Evolutionary conservation across 2,329 filamentous ascomycete species (phyloP).

Genomic region (Cladosporium colombiae): DNA sequence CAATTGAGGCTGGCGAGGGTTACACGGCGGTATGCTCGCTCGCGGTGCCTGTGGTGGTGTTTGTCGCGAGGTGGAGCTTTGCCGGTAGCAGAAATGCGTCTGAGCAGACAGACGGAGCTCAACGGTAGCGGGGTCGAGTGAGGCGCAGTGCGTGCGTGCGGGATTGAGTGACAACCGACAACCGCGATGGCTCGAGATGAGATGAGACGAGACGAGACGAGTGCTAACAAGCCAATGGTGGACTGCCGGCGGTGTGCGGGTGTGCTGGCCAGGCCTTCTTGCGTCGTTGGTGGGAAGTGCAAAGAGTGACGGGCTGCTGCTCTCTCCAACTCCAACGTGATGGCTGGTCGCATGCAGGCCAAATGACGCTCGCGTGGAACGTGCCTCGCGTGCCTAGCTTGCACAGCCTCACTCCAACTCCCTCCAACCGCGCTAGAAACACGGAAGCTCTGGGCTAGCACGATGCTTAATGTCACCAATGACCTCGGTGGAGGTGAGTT

Average conservation of each 20-base stretch:
- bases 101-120: constrained; percentile 1
- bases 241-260: neutral
- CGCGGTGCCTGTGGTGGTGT: neutral
- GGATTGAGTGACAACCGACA: neutral
- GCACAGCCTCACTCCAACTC: constrained; percentile 17
- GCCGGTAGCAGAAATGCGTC: neutral
- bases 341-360: constrained; percentile 10
- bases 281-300: neutral
- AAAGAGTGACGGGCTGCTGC: neutral
- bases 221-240: neutral
- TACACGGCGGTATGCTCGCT: neutral
- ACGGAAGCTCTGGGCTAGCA: neutral
- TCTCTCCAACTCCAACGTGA: constrained; percentile 1
- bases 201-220: neutral
- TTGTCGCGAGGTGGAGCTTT: neutral
- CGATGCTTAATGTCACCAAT: constrained; percentile 6
- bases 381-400: no score
- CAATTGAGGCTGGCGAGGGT: neutral
- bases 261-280: constrained; percentile 17
- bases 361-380: constrained; percentile 16
- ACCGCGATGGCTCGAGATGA: neutral
- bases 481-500: neutral
- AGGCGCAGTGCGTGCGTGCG: constrained; percentile 17
- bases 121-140: constrained; percentile 2
- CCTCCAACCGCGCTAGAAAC: neutral